phyloP scores from a whole-genome alignment of 768 basidiomycete genomes.

The Lenzites betulinus region DNA sequence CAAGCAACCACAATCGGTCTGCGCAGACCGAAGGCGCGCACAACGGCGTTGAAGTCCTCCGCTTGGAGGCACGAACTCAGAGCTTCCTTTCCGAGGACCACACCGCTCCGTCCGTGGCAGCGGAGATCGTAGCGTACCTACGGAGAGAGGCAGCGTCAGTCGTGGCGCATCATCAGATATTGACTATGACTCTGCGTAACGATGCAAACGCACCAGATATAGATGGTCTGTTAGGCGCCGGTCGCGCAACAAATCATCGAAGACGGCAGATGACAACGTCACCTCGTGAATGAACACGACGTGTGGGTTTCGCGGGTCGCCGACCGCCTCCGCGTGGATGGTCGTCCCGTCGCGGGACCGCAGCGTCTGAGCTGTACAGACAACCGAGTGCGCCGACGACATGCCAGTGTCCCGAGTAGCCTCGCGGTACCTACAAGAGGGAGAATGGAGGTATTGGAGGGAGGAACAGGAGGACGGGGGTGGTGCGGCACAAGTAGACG shows the following conservation, averaged over 20 bases:
- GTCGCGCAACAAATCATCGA: constrained; percentile 25
- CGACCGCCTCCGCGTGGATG: constrained; percentile 29
- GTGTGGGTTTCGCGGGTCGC: constrained; percentile 23
- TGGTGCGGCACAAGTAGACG: neutral
- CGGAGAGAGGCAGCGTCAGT: neutral
- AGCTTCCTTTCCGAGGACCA: constrained; percentile 9
- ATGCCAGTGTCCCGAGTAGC: neutral
- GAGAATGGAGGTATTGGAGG: neutral
- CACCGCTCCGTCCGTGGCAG: constrained; percentile 26
- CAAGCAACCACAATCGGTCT: constrained; percentile 26
- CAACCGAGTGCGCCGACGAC: neutral
- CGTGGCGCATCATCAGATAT: neutral
- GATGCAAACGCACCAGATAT: constrained; percentile 23
- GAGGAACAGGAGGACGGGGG: neutral
- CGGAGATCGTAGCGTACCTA: constrained; percentile 31
- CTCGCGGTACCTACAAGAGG: neutral
- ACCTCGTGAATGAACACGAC: constrained; percentile 29
- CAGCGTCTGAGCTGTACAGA: constrained; percentile 12
- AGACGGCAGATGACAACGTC: constrained; percentile 17
- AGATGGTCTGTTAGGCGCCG: constrained; percentile 16
- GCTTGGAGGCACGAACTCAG: constrained; percentile 20
- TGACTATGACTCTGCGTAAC: too few species aligned
- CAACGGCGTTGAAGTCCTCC: constrained; percentile 27
- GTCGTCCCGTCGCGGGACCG: constrained; percentile 25
- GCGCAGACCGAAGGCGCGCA: constrained; percentile 22